Conservation (phyloP, 192 early-diverging fungal genomes). For the Backusella tarrabulga region DNA sequence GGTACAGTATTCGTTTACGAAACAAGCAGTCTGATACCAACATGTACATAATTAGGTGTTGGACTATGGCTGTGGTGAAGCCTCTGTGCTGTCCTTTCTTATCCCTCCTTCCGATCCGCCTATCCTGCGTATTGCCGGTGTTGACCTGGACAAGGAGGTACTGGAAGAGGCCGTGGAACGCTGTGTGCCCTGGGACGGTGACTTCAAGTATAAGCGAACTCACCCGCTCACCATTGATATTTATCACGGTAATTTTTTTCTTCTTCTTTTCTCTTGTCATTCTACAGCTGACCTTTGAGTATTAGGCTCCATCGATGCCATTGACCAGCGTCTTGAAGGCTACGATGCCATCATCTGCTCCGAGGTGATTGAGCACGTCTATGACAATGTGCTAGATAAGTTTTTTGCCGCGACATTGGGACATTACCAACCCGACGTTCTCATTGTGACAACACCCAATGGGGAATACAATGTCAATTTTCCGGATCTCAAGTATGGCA, state of each 20-base stretch:
- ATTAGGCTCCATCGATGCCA: constrained; percentile 49
- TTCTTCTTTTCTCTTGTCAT: constrained; percentile 1
- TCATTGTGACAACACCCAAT: constrained; percentile 80
- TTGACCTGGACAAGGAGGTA: constrained; percentile 60
- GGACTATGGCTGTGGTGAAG: constrained; percentile 90
- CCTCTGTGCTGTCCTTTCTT: constrained; percentile 66
- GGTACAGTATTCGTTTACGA: background rate
- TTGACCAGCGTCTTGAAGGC: constrained; percentile 50
- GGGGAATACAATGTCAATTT: constrained; percentile 92
- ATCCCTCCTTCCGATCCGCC: constrained; percentile 42
- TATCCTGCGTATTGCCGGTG: constrained; percentile 62
- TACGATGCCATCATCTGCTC: constrained; percentile 75
- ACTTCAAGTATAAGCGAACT: constrained; percentile 59
- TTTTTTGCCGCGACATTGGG: constrained; percentile 68
- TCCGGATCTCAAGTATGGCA: constrained; percentile 72
- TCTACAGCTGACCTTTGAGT: background rate
- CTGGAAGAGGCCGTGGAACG: constrained; percentile 43
- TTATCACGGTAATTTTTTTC: constrained; percentile 54
- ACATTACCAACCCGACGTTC: constrained; percentile 61
- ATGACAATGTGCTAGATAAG: constrained; percentile 42
- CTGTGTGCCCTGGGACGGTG: constrained; percentile 61
- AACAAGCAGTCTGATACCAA: constrained; percentile 44
- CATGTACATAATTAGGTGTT: constrained; percentile 51
- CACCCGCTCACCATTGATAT: constrained; percentile 59
- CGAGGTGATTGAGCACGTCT: constrained; percentile 88